phyloP scores from a whole-genome alignment of 179 eudicot genomes.

The Silene coronaria region DNA sequence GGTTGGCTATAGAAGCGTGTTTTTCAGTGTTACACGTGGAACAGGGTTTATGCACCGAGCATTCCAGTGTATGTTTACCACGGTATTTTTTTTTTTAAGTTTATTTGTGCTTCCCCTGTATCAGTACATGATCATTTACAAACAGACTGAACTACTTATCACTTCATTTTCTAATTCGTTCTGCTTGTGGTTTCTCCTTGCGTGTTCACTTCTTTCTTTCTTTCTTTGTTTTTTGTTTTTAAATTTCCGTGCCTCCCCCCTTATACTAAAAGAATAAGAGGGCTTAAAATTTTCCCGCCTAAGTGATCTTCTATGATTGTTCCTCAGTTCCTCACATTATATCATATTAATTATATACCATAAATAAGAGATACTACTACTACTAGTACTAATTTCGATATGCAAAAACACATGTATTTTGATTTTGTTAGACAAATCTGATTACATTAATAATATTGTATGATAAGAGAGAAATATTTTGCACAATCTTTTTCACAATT shows the following conservation, averaged over 20 bases:
- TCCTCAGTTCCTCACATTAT: too few species aligned
- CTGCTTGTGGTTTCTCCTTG: not conserved
- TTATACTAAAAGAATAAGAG: too few species aligned
- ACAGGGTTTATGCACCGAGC: conserved; percentile 99
- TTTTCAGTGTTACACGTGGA: conserved; percentile 91
- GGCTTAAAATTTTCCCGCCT: too few species aligned
- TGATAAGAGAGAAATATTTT: too few species aligned
- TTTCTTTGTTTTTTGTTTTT: not conserved
- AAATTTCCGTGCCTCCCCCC: not conserved
- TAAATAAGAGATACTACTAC: too few species aligned
- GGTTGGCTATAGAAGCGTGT: conserved; percentile 97
- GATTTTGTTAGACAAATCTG: too few species aligned
- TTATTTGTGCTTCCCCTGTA: not conserved
- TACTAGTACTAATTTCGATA: too few species aligned
- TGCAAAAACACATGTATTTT: too few species aligned
- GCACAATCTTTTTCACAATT: too few species aligned
- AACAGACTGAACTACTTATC: not conserved
- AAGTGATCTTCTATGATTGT: too few species aligned
- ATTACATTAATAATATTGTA: too few species aligned
- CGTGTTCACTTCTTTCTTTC: not conserved
- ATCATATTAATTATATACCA: too few species aligned
- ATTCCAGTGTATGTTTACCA: conserved; percentile 56
- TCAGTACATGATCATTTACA: not conserved
- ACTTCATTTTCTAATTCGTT: not conserved
- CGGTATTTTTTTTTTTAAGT: not conserved